phyloP scores from a whole-genome alignment of 2,329 filamentous ascomycete species.

The Harringtonia aguacate region DNA sequence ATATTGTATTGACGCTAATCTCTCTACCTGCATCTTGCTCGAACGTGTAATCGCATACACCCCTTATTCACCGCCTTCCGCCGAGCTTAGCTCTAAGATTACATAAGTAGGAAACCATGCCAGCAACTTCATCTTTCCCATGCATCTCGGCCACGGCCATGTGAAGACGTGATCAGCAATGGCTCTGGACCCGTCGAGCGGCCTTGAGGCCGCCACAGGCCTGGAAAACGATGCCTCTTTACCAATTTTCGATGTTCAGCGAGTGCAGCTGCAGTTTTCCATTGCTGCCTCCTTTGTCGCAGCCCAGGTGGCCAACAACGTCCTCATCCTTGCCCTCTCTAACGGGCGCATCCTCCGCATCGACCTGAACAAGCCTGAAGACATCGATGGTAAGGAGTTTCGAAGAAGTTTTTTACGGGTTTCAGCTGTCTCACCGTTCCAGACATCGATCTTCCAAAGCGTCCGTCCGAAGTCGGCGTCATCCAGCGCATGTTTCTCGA shows the following conservation, averaged over 20 bases:
- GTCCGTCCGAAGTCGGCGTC: slow-evolving; percentile 78
- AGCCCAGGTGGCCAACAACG: slow-evolving; percentile 94
- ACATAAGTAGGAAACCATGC: too few species aligned
- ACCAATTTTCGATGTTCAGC: slow-evolving; percentile 91
- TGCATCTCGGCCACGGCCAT: neutral
- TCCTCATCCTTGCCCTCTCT: slow-evolving; percentile 81
- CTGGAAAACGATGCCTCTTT: slow-evolving; percentile 45
- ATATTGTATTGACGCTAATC: too few species aligned
- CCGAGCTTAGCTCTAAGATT: too few species aligned
- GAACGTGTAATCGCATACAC: too few species aligned
- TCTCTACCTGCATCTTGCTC: too few species aligned
- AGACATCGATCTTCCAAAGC: slow-evolving; percentile 97
- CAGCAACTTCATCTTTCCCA: too few species aligned
- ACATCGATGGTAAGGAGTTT: slow-evolving; percentile 66
- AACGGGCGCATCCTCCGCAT: slow-evolving; percentile 90
- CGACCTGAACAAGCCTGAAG: slow-evolving; percentile 83
- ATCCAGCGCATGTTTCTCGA: slow-evolving; percentile 97
- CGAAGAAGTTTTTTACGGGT: neutral
- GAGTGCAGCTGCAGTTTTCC: slow-evolving; percentile 86
- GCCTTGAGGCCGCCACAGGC: slow-evolving; percentile 48
- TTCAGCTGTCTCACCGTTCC: neutral
- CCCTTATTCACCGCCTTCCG: too few species aligned
- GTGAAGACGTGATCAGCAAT: neutral
- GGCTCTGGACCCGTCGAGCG: slow-evolving; percentile 55
- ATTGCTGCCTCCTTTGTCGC: slow-evolving; percentile 94